A percentile compares a stretch with the other conserved stretches of the same genome.
These are phyloP conservation scores for Magnusiomyces suaveolens DNA, from an alignment of 1,139 yeast species.

Conservation along the genomic window DNA sequence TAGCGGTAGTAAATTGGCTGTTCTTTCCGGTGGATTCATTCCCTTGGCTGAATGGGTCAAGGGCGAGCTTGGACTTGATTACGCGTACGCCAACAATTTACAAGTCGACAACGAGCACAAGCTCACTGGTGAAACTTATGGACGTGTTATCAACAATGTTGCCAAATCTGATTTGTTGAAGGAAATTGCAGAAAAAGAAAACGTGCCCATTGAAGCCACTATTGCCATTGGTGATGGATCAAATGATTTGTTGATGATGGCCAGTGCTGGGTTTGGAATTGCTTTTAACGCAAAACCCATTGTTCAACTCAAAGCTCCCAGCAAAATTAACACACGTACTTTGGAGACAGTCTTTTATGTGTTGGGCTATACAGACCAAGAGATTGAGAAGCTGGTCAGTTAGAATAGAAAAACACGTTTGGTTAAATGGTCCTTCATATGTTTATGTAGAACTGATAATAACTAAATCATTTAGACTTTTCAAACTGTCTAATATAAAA, in stretches of 20 bases:
- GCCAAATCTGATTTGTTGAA: conserved; percentile 66
- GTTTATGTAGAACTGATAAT: too few species aligned
- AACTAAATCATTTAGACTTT: too few species aligned
- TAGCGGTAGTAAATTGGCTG: conserved; percentile 65
- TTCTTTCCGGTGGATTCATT: conserved; percentile 88
- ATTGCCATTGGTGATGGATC: conserved; percentile 98
- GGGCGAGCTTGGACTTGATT: conserved; percentile 60
- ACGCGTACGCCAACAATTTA: conserved; percentile 74
- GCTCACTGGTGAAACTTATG: conserved; percentile 49
- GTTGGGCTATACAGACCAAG: conserved; percentile 61
- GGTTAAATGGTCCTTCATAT: too few species aligned
- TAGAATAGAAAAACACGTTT: too few species aligned
- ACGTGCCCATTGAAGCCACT: conserved; percentile 42
- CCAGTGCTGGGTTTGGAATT: conserved; percentile 80
- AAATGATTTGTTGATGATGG: conserved; percentile 91
- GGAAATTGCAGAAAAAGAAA: conserved; percentile 56
- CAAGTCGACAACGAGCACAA: conserved; percentile 40
- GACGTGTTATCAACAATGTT: conserved; percentile 78
- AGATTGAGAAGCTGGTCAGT: conserved; percentile 21
- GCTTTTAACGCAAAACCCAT: conserved; percentile 97
- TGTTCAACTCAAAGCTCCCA: conserved; percentile 74
- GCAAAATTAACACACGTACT: conserved; percentile 61
- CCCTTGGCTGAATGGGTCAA: conserved; percentile 78
- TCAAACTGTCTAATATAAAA: too few species aligned
- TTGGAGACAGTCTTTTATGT: conserved; percentile 70